Percentiles rank a stretch among this genome's conserved stretches.
Conservation (phyloP, 192 early-diverging fungal genomes). For the Linnemannia elongata region DNA sequence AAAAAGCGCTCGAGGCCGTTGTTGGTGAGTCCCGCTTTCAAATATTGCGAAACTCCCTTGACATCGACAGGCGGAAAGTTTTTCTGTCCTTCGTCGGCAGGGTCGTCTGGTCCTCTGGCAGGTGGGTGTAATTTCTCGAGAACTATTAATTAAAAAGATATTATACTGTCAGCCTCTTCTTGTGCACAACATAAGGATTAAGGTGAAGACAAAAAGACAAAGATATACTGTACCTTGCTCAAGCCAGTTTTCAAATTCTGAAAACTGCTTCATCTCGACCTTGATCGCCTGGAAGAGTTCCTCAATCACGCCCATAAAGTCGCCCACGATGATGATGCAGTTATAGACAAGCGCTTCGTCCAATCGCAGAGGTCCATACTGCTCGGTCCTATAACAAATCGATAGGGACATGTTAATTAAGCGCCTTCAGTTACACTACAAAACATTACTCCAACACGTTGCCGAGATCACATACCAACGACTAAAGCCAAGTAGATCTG, state of each 20-base stretch:
- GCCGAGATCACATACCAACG: constrained; percentile 22
- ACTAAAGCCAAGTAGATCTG: constrained; percentile 42
- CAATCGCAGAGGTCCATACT: constrained; percentile 18
- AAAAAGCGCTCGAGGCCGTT: constrained; percentile 18
- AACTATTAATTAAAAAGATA: neutral
- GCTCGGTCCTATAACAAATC: constrained; percentile 18
- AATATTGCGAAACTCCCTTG: constrained; percentile 14
- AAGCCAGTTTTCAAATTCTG: constrained; percentile 50
- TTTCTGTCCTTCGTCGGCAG: constrained; percentile 13
- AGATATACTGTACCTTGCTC: constrained; percentile 19
- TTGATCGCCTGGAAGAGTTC: constrained; percentile 35
- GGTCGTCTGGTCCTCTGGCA: constrained; percentile 17
- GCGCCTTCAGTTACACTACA: neutral
- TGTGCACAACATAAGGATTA: neutral
- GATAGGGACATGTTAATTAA: neutral
- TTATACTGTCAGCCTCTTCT: neutral
- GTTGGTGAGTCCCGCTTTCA: constrained; percentile 20
- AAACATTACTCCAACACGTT: neutral
- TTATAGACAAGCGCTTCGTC: constrained; percentile 17
- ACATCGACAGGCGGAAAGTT: constrained; percentile 31
- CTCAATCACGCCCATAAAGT: constrained; percentile 37
- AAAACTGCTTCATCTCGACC: constrained; percentile 35
- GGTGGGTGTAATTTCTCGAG: constrained; percentile 29
- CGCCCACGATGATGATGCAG: constrained; percentile 37
- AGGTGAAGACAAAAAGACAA: neutral